Evolutionary conservation across 1,139 yeast genomes (phyloP), one percentile per base, ranked within the genome.

Genomic region (Zygoascus hellenicus): DNA sequence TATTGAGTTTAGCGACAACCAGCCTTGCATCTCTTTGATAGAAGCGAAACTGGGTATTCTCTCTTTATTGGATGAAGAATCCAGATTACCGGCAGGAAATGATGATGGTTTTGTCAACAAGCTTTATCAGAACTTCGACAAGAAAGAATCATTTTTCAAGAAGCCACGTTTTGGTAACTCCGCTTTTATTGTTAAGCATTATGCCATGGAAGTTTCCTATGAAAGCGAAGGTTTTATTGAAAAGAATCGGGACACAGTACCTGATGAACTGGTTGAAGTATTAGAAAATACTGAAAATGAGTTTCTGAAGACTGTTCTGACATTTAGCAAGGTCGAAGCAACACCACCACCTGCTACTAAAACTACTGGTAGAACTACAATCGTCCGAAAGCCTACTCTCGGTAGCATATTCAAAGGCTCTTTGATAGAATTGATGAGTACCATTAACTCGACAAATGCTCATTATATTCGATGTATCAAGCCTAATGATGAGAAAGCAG

Each of bases 401-500:
- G 98, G 98, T 35, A 85, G 95, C 7, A 88, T 90, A 67, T 92
- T 92, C 76, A 92, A 92, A 65, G 82, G 82, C 52, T 90, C 97
- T 4, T 76, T 92, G 68, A 85, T 88, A 57, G 97, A 90, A 58
- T 78, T 92, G 57, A 92, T 92, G 98, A 74, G 72, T 46, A 92
- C 97, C 1, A 92, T 92, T 52, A 80, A 90, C 65, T 84, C 96
- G 1, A 92, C 97, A 1, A 90, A 92, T 63, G 98, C 84, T 38
- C 98, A 92, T 67, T 92, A 92, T 63, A 92, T 92, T 62, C 84
- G 98, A 65, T 92, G 98, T 74, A 92, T 92, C 65, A 92, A 92
- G 66, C 98, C 98, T 9, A 92, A 92, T 65, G 96, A 92, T 59
- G 82, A 80, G 51, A 92, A 92, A 68, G 82, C 80, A 50, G 96